Conservation (phyloP, 169 alveolate genomes). For the Miamiensis avidus region DNA sequence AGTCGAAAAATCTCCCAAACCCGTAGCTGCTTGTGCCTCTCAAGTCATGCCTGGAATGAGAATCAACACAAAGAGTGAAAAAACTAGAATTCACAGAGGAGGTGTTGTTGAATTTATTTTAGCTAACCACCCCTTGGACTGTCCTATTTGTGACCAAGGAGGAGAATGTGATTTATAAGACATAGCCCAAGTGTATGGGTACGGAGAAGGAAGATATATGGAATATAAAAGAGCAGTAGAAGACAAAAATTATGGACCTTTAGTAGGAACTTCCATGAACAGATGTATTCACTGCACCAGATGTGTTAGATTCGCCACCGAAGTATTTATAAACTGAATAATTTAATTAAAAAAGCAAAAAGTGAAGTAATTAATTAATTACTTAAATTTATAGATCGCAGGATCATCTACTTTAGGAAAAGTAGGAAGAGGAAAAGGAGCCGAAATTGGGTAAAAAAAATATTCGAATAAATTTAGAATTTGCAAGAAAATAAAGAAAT, state of each 20-base stretch:
- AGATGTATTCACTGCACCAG: slow-evolving; percentile 84
- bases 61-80: slow-evolving; percentile 70
- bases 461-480: not conserved
- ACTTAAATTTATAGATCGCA: slow-evolving; percentile 33
- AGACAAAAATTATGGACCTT: slow-evolving; percentile 81
- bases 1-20: slow-evolving; percentile 79
- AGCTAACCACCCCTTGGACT: slow-evolving; percentile 87
- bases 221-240: slow-evolving; percentile 85
- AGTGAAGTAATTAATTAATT: not conserved
- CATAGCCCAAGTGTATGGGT: slow-evolving; percentile 73
- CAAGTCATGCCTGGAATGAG: slow-evolving; percentile 79
- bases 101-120: slow-evolving; percentile 84
- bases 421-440: slow-evolving; percentile 73
- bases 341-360: not conserved
- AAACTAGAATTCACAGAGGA: slow-evolving; percentile 79
- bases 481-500: not conserved
- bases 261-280: slow-evolving; percentile 71
- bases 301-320: slow-evolving; percentile 76
- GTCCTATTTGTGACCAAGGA: slow-evolving; percentile 87
- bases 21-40: slow-evolving; percentile 78
- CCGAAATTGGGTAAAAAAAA: slow-evolving; percentile 55
- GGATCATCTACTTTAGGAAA: slow-evolving; percentile 75
- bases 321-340: slow-evolving; percentile 23
- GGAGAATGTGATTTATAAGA: slow-evolving; percentile 88
- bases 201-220: slow-evolving; percentile 61